These are phyloP conservation scores for Waltergamsia citrina DNA, from an alignment of 2,329 filamentous ascomycete genomes.

Conservation along the genomic window DNA sequence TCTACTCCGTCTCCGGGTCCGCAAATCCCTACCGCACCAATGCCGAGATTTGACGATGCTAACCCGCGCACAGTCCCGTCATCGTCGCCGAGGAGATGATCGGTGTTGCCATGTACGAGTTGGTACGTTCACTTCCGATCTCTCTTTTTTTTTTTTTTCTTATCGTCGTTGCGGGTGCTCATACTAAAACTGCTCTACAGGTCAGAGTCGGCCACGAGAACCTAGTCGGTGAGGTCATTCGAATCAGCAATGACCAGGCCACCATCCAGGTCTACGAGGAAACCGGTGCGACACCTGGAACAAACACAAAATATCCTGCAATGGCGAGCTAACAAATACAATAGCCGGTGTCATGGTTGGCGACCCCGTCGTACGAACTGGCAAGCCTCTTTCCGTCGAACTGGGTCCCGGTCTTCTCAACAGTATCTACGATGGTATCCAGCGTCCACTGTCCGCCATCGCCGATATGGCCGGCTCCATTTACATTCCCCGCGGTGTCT, in stretches of 20 bases:
- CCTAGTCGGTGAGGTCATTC: constrained; percentile 95
- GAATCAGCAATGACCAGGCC: constrained; percentile 89
- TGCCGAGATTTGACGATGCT: constrained; percentile 7
- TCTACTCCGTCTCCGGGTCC: constrained; percentile 54
- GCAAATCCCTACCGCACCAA: constrained; percentile 11
- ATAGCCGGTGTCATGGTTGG: constrained; percentile 89
- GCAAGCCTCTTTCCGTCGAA: constrained; percentile 95
- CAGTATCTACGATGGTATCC: constrained; percentile 99
- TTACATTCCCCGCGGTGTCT: constrained; percentile 93
- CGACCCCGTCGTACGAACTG: constrained; percentile 82
- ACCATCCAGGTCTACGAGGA: constrained; percentile 99
- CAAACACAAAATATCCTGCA: not conserved
- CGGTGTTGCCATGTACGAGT: constrained; percentile 98
- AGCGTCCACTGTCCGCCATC: constrained; percentile 85
- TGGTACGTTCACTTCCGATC: constrained; percentile 46
- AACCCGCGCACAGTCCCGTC: constrained; percentile 56
- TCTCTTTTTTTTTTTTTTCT: not conserved
- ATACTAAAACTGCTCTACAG: constrained; percentile 29
- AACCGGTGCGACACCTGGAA: constrained; percentile 55
- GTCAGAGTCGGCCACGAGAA: constrained; percentile 87
- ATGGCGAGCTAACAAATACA: constrained; percentile 9
- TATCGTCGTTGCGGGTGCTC: not conserved
- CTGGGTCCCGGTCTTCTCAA: constrained; percentile 95
- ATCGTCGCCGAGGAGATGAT: constrained; percentile 97
- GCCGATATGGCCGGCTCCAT: constrained; percentile 72